Evolutionary conservation across 1,284 basidiomycete genomes (phyloP).

Genomic region (Ustilago esculenta): DNA sequence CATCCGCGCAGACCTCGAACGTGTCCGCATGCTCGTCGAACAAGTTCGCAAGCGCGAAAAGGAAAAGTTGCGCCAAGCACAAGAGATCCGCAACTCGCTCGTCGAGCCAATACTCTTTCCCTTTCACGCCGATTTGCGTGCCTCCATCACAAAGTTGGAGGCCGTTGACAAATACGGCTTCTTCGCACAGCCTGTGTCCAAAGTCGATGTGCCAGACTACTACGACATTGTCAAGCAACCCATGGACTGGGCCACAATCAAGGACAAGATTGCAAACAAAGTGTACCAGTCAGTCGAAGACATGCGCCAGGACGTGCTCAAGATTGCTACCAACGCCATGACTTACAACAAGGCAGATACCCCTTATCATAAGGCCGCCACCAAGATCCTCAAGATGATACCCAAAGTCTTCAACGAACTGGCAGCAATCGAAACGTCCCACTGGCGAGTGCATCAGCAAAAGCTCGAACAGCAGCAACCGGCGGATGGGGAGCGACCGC

Average conservation of each 20-base stretch:
- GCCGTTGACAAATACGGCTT: slow-evolving; percentile 49
- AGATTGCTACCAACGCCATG: slow-evolving; percentile 87
- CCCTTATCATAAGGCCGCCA: slow-evolving; percentile 78
- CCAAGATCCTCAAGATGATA: slow-evolving; percentile 75
- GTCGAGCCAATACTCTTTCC: slow-evolving; percentile 63
- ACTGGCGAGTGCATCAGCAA: slow-evolving; percentile 16
- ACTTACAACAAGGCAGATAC: slow-evolving; percentile 84
- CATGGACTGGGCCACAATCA: slow-evolving; percentile 87
- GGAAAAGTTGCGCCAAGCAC: slow-evolving; percentile 80
- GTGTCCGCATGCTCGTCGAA: slow-evolving; percentile 77
- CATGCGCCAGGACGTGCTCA: slow-evolving; percentile 84
- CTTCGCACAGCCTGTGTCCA: slow-evolving; percentile 69
- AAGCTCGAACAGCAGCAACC: slow-evolving; percentile 3
- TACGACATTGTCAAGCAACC: slow-evolving; percentile 85
- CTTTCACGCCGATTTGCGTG: slow-evolving; percentile 31
- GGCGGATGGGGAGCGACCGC: too few relatives aligned
- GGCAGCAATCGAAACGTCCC: slow-evolving; percentile 57
- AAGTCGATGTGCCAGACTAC: slow-evolving; percentile 86
- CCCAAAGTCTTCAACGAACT: slow-evolving; percentile 71
- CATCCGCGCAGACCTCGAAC: slow-evolving; percentile 81
- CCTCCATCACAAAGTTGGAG: slow-evolving; percentile 27
- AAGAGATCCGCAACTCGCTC: slow-evolving; percentile 78
- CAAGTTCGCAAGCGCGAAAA: slow-evolving; percentile 82
- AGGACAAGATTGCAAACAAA: slow-evolving; percentile 73
- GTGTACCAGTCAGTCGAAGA: slow-evolving; percentile 79